Percentiles rank a stretch among this genome's conserved stretches.
Conservation (phyloP, 106 monocot genomes). For the Apostasia ramifera region DNA sequence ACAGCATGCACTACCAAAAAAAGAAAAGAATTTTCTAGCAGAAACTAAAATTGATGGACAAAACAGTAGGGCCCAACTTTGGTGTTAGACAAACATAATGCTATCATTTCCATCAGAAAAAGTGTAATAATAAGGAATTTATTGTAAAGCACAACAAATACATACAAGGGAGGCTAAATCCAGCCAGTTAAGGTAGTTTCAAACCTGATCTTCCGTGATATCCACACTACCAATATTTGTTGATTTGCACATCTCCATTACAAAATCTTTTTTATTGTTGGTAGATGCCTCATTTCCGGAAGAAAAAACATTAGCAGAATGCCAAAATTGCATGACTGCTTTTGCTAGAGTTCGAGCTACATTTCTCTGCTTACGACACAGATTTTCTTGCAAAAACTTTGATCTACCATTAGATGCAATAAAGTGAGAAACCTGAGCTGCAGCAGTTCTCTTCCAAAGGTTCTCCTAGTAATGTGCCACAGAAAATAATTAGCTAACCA, state of each 20-base stretch:
- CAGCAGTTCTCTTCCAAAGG: constrained; percentile 78
- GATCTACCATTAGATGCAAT: constrained; percentile 34
- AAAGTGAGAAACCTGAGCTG: constrained; percentile 49
- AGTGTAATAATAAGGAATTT: neutral
- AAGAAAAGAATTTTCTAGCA: too few species aligned
- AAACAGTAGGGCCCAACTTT: neutral
- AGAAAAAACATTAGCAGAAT: constrained; percentile 29
- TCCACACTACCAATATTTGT: constrained; percentile 12
- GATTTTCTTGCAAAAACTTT: constrained; percentile 42
- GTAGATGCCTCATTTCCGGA: constrained; percentile 7
- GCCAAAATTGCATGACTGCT: constrained; percentile 75
- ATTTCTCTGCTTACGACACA: constrained; percentile 40
- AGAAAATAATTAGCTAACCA: neutral
- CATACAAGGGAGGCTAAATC: constrained; percentile 2
- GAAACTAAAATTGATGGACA: constrained; percentile 3
- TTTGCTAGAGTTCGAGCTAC: constrained; percentile 52
- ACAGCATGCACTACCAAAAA: too few species aligned
- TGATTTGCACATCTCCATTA: constrained; percentile 7
- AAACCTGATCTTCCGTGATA: constrained; percentile 43
- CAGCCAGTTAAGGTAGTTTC: constrained; percentile 1
- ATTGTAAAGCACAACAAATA: neutral
- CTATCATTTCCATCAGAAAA: constrained; percentile 1
- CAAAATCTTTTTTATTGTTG: constrained; percentile 9
- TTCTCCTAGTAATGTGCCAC: constrained; percentile 51
- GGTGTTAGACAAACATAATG: neutral